Base-by-base conservation (phyloP, 306 rosid genomes). In the Trifolium fragiferum region DNA sequence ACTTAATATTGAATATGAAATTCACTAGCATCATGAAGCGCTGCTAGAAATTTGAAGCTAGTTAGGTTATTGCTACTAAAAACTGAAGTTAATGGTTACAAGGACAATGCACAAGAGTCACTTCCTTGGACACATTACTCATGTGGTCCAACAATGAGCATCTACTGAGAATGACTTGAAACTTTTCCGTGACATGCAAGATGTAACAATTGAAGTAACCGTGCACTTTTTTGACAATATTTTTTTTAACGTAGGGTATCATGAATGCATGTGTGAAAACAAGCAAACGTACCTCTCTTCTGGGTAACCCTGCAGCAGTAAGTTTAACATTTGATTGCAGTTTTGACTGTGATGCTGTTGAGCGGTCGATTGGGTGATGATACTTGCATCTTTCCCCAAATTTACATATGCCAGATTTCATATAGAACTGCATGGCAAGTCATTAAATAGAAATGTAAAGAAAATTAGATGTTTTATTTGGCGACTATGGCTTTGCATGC, bases 391-490 rank as follows among this genome's bases (percentile, higher is more conserved):
- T 85, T 66, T 90, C 98, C 37, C 92, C 93, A 59, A 86, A 94
- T 82, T 83, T 91, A 68, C 98, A 94, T 58, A 58, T 88, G 65
- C 98, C 98, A 7, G 94, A 91, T 93, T 94, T 94, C 98, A 94
- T 94, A 68, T 91, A 94, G 84, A 6, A 88, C 98, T 94, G 62
- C 77, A 82, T 16, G 51, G 66, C 2, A 57, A 68, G 66, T 61
- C 66, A 47, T 58, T 16, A 54, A 10, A 67, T 46, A 67, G 7
- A 77, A 21, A 79, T 9, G 18, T 38, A n/a, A 12, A 43, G 30
- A 73, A 70, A 37, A 62, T 58, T 7, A 25, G 10, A 70, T 68
- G 35, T 37, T 68, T 47, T 23, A 59, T 25, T 46, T 20, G 49
- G 27, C 11, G 23, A 37, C 68, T 67, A 10, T 18, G 32, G 55